Evolutionary conservation across 2,329 filamentous ascomycete species (phyloP).

Genomic region (Claviceps humidiphila): DNA sequence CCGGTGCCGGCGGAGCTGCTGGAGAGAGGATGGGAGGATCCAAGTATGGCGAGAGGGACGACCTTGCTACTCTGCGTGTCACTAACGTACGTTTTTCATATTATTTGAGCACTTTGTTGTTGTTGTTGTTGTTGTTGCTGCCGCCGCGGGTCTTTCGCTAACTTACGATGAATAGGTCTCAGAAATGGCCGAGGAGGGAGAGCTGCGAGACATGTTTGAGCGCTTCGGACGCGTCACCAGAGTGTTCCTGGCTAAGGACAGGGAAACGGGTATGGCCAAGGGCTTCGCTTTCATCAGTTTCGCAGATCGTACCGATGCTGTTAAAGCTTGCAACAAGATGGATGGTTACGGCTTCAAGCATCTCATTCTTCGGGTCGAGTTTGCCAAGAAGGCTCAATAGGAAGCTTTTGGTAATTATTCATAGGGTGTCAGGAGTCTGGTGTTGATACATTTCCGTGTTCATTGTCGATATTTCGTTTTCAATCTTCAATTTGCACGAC

Average conservation of each 20-base stretch:
- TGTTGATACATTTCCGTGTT: slow-evolving; percentile 3
- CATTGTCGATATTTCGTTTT: background rate
- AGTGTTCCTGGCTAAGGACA: slow-evolving; percentile 95
- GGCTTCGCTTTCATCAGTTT: slow-evolving; percentile 99
- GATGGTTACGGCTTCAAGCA: slow-evolving; percentile 88
- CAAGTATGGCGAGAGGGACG: slow-evolving; percentile 88
- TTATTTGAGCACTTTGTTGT: background rate
- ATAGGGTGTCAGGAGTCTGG: background rate
- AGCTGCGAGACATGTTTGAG: slow-evolving; percentile 96
- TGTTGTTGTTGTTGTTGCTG: too few relatives aligned
- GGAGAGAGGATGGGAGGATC: slow-evolving; percentile 71
- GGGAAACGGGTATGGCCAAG: slow-evolving; percentile 92
- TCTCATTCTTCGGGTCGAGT: slow-evolving; percentile 75
- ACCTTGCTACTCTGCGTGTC: slow-evolving; percentile 88
- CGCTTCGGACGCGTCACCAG: slow-evolving; percentile 91
- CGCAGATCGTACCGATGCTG: slow-evolving; percentile 77
- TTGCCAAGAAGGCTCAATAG: slow-evolving; percentile 59
- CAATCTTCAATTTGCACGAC: background rate
- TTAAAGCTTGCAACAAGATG: slow-evolving; percentile 92
- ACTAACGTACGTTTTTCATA: slow-evolving; percentile 67
- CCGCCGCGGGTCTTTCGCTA: slow-evolving; percentile 11
- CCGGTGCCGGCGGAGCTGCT: slow-evolving; percentile 32
- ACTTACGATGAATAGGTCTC: slow-evolving; percentile 49
- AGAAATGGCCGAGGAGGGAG: slow-evolving; percentile 91
- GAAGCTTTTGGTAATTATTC: slow-evolving; percentile 7